Evolutionary conservation across 306 rosid species (phyloP).

Genomic region (Sechiopsis laciniata): DNA sequence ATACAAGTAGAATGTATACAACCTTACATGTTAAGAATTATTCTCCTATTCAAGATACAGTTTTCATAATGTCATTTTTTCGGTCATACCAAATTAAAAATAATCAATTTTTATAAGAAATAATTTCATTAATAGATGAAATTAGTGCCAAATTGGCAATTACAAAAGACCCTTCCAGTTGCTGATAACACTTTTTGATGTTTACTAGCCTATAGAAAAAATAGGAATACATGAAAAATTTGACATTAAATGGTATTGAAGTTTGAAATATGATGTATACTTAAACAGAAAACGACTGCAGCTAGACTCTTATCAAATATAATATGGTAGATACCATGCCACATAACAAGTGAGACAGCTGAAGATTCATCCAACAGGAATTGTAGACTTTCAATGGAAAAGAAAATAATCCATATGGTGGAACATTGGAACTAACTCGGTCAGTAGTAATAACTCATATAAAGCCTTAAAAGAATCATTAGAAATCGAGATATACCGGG

Average conservation of each 20-base stretch:
- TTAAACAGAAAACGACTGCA: background rate
- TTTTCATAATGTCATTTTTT: no score
- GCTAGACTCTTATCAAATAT: background rate
- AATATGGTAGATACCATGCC: background rate
- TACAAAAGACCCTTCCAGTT: no score
- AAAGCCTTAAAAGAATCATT: background rate
- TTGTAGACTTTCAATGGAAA: background rate
- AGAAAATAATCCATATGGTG: background rate
- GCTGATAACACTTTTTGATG: background rate
- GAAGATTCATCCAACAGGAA: background rate
- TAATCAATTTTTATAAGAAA: no score
- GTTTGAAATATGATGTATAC: background rate
- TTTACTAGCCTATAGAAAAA: background rate
- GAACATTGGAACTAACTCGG: background rate
- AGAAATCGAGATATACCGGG: slow-evolving; percentile 43
- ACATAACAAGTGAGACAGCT: background rate
- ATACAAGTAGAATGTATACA: no score
- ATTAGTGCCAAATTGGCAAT: no score
- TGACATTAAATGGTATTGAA: background rate
- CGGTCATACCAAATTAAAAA: no score
- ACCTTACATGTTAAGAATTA: no score
- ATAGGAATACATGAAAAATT: background rate
- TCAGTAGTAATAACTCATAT: background rate
- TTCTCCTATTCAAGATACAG: no score
- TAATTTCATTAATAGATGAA: no score